phyloP scores from a whole-genome alignment of 345 rosid species.

The Gynandropsis gynandra region DNA sequence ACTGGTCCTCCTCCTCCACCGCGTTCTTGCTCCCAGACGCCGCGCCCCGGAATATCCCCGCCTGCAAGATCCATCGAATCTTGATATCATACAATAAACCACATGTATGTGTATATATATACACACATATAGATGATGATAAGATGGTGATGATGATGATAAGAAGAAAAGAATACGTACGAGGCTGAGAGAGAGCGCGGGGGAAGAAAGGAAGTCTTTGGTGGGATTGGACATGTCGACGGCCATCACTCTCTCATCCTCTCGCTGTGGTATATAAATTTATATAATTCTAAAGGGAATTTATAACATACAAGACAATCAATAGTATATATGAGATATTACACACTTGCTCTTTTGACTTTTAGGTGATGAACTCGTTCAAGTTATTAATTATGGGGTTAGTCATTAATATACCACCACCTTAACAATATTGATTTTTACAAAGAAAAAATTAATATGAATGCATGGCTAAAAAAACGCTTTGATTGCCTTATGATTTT shows the following conservation, averaged over 20 bases:
- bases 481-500: too few relatives aligned
- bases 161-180: conserved; percentile 26
- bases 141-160: not conserved
- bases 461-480: too few relatives aligned
- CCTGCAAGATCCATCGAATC: conserved; percentile 32
- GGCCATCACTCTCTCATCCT: conserved; percentile 52
- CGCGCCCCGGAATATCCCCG: conserved; percentile 86
- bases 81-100: conserved; percentile 9
- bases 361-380: too few relatives aligned
- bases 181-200: conserved; percentile 93
- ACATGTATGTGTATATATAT: not conserved
- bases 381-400: too few relatives aligned
- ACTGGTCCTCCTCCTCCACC: conserved; percentile 48
- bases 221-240: conserved; percentile 78
- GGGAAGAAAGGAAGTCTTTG: conserved; percentile 94
- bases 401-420: too few relatives aligned
- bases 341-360: too few relatives aligned
- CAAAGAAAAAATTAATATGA: too few relatives aligned
- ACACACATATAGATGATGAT: not conserved
- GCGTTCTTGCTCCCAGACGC: conserved; percentile 46
- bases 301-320: not conserved
- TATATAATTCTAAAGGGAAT: too few relatives aligned
- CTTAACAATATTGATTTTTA: too few relatives aligned
- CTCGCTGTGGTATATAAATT: too few relatives aligned
- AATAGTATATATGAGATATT: too few relatives aligned